Conservation (phyloP, 2,329 filamentous ascomycete species). For the Daldinia sp. region DNA sequence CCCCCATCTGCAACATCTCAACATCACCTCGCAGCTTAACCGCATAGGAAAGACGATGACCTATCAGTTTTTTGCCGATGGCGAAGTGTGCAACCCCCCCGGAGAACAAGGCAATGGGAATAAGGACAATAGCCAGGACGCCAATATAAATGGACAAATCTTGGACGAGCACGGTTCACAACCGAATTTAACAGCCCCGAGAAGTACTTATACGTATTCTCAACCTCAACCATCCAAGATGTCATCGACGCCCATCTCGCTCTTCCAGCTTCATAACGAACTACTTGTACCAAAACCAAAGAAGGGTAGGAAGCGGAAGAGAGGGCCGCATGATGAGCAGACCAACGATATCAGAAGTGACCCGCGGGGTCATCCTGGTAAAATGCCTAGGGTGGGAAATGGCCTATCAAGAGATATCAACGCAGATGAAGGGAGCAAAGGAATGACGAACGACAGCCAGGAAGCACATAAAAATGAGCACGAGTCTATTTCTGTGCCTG, state of each 20-base stretch:
- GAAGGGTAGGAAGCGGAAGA: constrained; percentile 25
- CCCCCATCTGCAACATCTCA: constrained; percentile 50
- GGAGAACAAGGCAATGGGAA: constrained; percentile 2
- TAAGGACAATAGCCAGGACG: constrained; percentile 5
- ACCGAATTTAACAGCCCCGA: not conserved
- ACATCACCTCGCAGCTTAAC: constrained; percentile 49
- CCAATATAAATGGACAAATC: not conserved
- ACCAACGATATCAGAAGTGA: constrained; percentile 5
- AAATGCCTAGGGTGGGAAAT: constrained; percentile 11
- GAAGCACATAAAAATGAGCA: not conserved
- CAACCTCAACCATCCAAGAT: constrained; percentile 33
- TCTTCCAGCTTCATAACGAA: constrained; percentile 29
- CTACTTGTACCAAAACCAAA: constrained; percentile 2
- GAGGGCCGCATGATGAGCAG: constrained; percentile 1
- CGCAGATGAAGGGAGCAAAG: not conserved
- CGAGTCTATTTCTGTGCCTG: not conserved
- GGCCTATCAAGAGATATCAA: not conserved
- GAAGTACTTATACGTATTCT: constrained; percentile 30
- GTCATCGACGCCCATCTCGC: constrained; percentile 10
- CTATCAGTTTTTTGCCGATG: constrained; percentile 50
- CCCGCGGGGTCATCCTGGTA: constrained; percentile 15
- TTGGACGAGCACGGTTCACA: not conserved
- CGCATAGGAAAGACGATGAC: constrained; percentile 53
- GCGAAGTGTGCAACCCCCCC: constrained; percentile 15
- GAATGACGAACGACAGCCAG: not conserved